Percentiles rank a stretch among this genome's conserved stretches.
Conservation (phyloP, 768 basidiomycete genomes). For the Termitomyces sp. region DNA sequence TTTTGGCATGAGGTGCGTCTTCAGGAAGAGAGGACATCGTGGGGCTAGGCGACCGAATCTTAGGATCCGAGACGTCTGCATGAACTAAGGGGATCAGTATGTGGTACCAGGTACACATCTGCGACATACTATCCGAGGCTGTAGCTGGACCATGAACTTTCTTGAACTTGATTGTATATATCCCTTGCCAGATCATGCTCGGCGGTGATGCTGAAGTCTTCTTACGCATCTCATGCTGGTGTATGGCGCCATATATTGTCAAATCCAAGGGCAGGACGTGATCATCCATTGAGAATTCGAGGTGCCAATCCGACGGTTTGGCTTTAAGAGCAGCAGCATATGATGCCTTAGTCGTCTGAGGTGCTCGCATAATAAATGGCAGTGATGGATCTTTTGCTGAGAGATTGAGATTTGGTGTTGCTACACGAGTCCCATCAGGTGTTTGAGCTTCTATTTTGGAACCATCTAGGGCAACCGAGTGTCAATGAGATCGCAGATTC, state of each 20-base stretch:
- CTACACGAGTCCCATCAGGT: slow-evolving; percentile 91
- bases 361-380: slow-evolving; percentile 21
- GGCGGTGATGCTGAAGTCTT: slow-evolving; percentile 57
- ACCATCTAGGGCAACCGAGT: slow-evolving; percentile 52
- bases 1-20: slow-evolving; percentile 83
- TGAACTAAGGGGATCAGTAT: slow-evolving; percentile 21
- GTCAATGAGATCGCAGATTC: not conserved
- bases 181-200: slow-evolving; percentile 81
- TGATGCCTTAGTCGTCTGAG: slow-evolving; percentile 47
- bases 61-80: slow-evolving; percentile 38
- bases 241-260: slow-evolving; percentile 95
- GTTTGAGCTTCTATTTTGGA: slow-evolving; percentile 95
- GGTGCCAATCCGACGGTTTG: slow-evolving; percentile 94
- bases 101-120: not conserved
- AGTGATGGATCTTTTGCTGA: slow-evolving; percentile 33
- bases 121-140: slow-evolving; percentile 52
- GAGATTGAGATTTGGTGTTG: slow-evolving; percentile 75
- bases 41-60: slow-evolving; percentile 60
- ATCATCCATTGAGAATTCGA: slow-evolving; percentile 94
- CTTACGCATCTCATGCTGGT: slow-evolving; percentile 84
- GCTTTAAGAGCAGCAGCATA: slow-evolving; percentile 94
- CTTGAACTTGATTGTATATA: slow-evolving; percentile 90
- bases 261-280: slow-evolving; percentile 78
- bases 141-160: slow-evolving; percentile 84
- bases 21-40: slow-evolving; percentile 76